Evolutionary conservation across 371 early-diverging fungal genomes (phyloP).

Genomic region (Mortierella sp.): DNA sequence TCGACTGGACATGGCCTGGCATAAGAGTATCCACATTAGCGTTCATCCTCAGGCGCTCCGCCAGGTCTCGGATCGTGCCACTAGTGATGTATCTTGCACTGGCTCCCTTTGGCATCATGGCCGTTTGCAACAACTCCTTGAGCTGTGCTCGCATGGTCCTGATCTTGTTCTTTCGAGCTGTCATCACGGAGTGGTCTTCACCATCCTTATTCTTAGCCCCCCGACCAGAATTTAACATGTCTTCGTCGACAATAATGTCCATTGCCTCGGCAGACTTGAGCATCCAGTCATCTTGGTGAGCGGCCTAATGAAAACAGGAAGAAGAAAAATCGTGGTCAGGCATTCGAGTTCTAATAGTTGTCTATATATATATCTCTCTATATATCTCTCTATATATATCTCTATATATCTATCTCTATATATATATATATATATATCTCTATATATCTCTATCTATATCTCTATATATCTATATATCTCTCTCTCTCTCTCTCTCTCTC

Average conservation of each 20-base stretch:
- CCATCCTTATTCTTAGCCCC: slow-evolving; percentile 55
- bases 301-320: slow-evolving; percentile 34
- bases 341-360: no score
- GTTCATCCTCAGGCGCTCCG: slow-evolving; percentile 65
- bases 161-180: slow-evolving; percentile 57
- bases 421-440: no score
- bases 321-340: background rate
- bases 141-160: slow-evolving; percentile 68
- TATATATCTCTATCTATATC: no score
- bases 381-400: no score
- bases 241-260: slow-evolving; percentile 86
- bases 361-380: no score
- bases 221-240: slow-evolving; percentile 57
- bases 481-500: no score
- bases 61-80: slow-evolving; percentile 69
- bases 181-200: slow-evolving; percentile 36
- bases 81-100: slow-evolving; percentile 81
- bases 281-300: slow-evolving; percentile 86
- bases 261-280: slow-evolving; percentile 85
- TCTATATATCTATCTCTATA: no score
- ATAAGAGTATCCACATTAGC: slow-evolving; percentile 48
- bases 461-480: no score
- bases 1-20: slow-evolving; percentile 55
- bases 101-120: slow-evolving; percentile 79
- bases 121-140: slow-evolving; percentile 64